Conservation (phyloP, 108 stramenopile species). For the Stephanodiscus minutulus region DNA sequence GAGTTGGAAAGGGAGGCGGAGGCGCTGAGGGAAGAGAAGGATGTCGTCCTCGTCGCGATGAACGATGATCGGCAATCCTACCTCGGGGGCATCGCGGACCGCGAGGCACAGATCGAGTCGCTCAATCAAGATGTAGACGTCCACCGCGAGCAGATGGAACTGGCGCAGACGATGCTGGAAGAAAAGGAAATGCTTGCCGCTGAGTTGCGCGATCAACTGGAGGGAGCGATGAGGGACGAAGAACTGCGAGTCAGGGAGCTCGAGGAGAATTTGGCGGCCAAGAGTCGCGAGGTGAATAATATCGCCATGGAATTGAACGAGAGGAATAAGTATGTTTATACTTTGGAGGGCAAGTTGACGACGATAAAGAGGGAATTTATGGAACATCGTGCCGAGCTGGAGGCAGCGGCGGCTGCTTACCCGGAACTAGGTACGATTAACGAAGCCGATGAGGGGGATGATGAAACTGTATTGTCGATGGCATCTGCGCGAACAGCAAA, state of each 20-base stretch:
- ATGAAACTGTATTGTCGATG: conserved; percentile 2
- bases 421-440: not conserved
- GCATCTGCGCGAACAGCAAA: conserved; percentile 16
- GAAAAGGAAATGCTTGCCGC: conserved; percentile 33
- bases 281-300: conserved; percentile 33
- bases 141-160: conserved; percentile 45
- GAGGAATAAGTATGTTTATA: conserved; percentile 26
- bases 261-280: conserved; percentile 39
- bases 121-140: conserved; percentile 43
- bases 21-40: conserved; percentile 29
- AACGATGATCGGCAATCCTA: conserved; percentile 15
- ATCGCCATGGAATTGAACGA: conserved; percentile 34
- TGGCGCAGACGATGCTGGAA: conserved; percentile 50
- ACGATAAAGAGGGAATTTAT: conserved; percentile 21
- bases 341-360: conserved; percentile 33
- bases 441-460: not conserved
- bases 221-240: conserved; percentile 23
- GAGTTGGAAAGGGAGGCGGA: conserved; percentile 37
- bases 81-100: conserved; percentile 17
- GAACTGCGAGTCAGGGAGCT: conserved; percentile 18
- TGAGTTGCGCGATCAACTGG: conserved; percentile 32
- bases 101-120: conserved; percentile 34
- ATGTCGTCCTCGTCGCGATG: conserved; percentile 10
- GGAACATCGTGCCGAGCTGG: conserved; percentile 13
- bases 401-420: not conserved